Percentiles rank a stretch among this genome's conserved stretches.
These are phyloP conservation scores for Sedum album DNA, from an alignment of 164 flowering plant genomes.

Conservation along the genomic window DNA sequence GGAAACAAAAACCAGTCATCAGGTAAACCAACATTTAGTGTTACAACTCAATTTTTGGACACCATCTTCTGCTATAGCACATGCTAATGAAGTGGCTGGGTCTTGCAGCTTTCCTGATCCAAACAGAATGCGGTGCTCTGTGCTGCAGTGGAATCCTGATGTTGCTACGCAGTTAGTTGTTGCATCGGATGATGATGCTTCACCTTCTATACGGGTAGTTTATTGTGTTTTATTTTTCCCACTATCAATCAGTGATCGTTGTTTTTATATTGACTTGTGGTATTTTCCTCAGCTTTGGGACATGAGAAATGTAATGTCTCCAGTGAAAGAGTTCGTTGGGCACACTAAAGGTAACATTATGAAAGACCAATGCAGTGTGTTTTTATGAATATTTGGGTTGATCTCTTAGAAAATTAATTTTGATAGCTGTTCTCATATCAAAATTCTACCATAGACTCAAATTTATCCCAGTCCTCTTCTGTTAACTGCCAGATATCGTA, in stretches of 20 bases:
- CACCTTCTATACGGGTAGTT: slow-evolving; percentile 72
- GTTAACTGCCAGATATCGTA: not conserved
- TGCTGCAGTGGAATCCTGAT: slow-evolving; percentile 97
- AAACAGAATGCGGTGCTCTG: slow-evolving; percentile 83
- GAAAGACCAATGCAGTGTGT: not conserved
- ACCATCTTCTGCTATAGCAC: not conserved
- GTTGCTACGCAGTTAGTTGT: slow-evolving; percentile 85
- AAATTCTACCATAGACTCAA: not conserved
- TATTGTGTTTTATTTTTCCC: not conserved
- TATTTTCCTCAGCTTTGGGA: slow-evolving; percentile 80
- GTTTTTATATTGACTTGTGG: not conserved
- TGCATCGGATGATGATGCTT: slow-evolving; percentile 94
- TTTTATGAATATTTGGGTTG: not conserved
- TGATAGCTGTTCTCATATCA: not conserved
- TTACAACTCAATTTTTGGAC: slow-evolving; percentile 5
- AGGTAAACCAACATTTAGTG: slow-evolving; percentile 34
- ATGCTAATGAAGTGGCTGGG: not conserved
- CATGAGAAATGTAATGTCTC: slow-evolving; percentile 73
- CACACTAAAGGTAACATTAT: slow-evolving; percentile 71
- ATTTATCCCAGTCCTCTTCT: not conserved
- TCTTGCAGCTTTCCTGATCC: slow-evolving; percentile 74
- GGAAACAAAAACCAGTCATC: slow-evolving; percentile 88
- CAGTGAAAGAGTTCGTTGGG: slow-evolving; percentile 80
- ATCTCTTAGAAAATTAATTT: not conserved
- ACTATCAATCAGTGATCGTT: not conserved